These are phyloP conservation scores for Gillenia trifoliata DNA, from an alignment of 306 rosid species.

Conservation along the genomic window DNA sequence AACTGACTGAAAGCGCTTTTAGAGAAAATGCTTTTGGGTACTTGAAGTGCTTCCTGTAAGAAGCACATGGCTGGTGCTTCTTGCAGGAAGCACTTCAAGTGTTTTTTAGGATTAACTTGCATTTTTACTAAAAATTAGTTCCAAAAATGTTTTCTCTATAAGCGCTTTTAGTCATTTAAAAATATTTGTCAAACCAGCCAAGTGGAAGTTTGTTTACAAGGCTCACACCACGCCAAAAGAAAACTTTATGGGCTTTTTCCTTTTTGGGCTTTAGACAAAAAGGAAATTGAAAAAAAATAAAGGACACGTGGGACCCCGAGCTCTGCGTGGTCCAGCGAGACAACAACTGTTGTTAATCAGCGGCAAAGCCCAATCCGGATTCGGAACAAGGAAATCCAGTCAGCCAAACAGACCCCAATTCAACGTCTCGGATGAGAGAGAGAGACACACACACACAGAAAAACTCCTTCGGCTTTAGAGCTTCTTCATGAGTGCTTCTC, in stretches of 20 bases:
- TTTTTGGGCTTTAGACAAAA: background rate
- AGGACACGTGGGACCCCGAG: background rate
- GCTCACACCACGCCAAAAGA: background rate
- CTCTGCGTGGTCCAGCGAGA: background rate
- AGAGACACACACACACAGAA: background rate
- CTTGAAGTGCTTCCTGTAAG: too few species aligned
- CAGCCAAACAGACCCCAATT: conserved; percentile 30
- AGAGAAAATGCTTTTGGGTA: too few species aligned
- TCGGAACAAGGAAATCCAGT: background rate
- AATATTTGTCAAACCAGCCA: too few species aligned
- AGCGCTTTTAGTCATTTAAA: too few species aligned
- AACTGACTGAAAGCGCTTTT: too few species aligned
- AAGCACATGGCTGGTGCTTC: too few species aligned
- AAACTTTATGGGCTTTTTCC: background rate
- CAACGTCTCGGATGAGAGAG: conserved; percentile 29
- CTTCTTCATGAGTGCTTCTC: conserved; percentile 28
- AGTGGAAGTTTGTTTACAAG: background rate
- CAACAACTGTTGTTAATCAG: background rate
- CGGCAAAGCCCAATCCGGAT: background rate
- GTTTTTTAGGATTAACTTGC: too few species aligned
- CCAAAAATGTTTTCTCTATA: too few species aligned
- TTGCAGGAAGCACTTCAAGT: too few species aligned
- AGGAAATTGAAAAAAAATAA: background rate
- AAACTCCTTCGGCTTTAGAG: conserved; percentile 10
- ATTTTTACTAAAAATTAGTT: too few species aligned